Base-by-base conservation (phyloP, 2,329 filamentous ascomycete species). In the Stylonectria norvegica region DNA sequence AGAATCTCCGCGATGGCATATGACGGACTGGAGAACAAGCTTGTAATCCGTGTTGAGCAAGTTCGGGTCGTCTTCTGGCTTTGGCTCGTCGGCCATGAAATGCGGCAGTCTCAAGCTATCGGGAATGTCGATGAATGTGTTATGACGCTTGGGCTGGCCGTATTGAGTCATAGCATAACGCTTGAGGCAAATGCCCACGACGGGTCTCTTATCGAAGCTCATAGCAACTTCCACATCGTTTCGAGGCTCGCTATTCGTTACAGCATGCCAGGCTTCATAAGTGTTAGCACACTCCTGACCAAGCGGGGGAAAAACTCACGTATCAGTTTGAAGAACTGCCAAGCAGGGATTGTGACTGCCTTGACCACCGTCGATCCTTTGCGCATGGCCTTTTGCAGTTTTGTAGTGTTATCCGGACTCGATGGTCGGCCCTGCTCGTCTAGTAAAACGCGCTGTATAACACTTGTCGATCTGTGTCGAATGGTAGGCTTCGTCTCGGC, bases 241-340 rank as follows among this genome's bases (percentile, higher is more conserved):
- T 38, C 65, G 64, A 4, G 78, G 78, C 38, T 78, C 72, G 33
- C 61, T 67, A 44, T 71, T 71, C 4, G 68, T 65, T 4, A 75
- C 60, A 2, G 88, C 89, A 60, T 95, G 89, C 90, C 90, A 96
- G 19, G 90, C 86, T 90, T 43, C 10, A 38, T 72, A 61, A 71
- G 69, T 48, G 48, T 38, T 11, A 14, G n/a, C n/a, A 18, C 8
- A 20, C n/a, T 4, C 27, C 12, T 5, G 3, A 3, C 17, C 17
- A 10, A 4, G 18, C 11, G 6, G 15, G 11, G 22, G 4, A 38
- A 38, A 47, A 55, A 73, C 85, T 67, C 70, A 89, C 86, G 90
- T 55, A 96, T 89, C 18, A 97, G 71, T 57, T 86, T 89, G 67
- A 96, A 97, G 59, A 97, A 95, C 57, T 96, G 91, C 89, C 90